phyloP scores from a whole-genome alignment of 2,329 filamentous ascomycete genomes.

The Paraphoma chrysanthemicola region DNA sequence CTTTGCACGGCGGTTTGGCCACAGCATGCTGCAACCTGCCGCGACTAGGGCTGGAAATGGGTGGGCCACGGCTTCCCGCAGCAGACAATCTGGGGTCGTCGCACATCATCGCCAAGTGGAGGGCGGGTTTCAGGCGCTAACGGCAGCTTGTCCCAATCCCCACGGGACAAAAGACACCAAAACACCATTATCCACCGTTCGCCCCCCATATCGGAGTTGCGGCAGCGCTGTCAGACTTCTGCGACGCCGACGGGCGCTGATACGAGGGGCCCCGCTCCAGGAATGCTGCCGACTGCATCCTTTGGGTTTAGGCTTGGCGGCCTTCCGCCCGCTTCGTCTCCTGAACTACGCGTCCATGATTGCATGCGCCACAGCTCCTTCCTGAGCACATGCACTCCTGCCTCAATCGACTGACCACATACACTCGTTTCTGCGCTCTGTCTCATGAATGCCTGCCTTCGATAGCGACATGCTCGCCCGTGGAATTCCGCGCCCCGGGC shows the following conservation, averaged over 20 bases:
- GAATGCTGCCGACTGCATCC: not conserved
- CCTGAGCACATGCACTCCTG: not conserved
- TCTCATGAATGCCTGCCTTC: conserved; percentile 12
- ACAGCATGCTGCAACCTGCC: too few species aligned
- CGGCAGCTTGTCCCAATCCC: not conserved
- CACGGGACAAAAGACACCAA: not conserved
- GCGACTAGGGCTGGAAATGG: not conserved
- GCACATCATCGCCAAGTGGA: not conserved
- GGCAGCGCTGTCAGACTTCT: not conserved
- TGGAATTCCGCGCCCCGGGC: conserved; percentile 29
- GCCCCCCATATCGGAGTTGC: not conserved
- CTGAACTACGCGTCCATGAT: not conserved
- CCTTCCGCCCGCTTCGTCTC: not conserved
- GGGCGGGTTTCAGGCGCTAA: not conserved
- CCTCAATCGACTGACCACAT: not conserved
- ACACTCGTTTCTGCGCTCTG: conserved; percentile 1
- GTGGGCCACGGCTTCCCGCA: not conserved
- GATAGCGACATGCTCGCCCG: conserved; percentile 33
- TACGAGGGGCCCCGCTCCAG: not conserved
- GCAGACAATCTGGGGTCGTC: not conserved
- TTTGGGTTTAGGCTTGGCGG: not conserved
- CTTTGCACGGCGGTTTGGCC: too few species aligned
- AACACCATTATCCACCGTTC: not conserved
- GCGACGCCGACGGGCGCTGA: not conserved
- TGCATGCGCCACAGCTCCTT: not conserved